These are phyloP conservation scores for Vitis rotundifolia DNA, from an alignment of 164 flowering plant genomes.

Conservation along the genomic window DNA sequence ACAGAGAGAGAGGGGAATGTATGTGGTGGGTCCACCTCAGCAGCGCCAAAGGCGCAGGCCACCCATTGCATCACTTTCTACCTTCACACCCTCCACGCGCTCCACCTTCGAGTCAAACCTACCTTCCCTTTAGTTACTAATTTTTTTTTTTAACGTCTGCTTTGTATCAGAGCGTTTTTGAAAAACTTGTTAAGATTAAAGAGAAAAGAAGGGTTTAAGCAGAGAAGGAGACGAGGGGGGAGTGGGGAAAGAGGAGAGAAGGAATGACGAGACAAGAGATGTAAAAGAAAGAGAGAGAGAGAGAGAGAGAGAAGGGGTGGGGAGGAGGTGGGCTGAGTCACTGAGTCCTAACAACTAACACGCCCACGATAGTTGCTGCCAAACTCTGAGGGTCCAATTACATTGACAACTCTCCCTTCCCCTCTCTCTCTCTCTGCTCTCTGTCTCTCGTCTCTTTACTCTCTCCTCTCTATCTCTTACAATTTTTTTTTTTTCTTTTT, in stretches of 20 bases:
- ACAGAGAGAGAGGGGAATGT: slow-evolving; percentile 14
- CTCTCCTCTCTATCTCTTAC: too few species aligned
- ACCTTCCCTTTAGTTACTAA: neutral
- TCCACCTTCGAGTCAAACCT: neutral
- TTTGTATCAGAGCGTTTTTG: too few species aligned
- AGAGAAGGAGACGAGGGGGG: neutral
- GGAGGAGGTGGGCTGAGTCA: slow-evolving; percentile 20
- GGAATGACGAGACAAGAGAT: slow-evolving; percentile 29
- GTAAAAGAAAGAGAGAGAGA: neutral
- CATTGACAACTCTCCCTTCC: slow-evolving; percentile 20
- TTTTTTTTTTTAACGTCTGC: too few species aligned
- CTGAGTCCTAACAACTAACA: slow-evolving; percentile 35
- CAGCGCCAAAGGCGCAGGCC: slow-evolving; percentile 40
- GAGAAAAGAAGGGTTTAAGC: too few species aligned
- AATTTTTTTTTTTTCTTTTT: too few species aligned
- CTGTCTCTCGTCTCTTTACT: neutral
- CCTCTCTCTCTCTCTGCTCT: slow-evolving; percentile 13
- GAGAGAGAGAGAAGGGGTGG: neutral
- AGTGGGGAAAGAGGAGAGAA: neutral
- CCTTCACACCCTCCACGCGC: slow-evolving; percentile 1
- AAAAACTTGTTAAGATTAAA: too few species aligned
- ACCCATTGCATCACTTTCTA: neutral
- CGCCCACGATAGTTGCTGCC: slow-evolving; percentile 48
- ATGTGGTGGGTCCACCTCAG: slow-evolving; percentile 14
- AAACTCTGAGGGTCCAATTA: slow-evolving; percentile 25